phyloP scores from a whole-genome alignment of 2,329 filamentous ascomycete genomes.

The Paraphaeosphaeria sporulosa region DNA sequence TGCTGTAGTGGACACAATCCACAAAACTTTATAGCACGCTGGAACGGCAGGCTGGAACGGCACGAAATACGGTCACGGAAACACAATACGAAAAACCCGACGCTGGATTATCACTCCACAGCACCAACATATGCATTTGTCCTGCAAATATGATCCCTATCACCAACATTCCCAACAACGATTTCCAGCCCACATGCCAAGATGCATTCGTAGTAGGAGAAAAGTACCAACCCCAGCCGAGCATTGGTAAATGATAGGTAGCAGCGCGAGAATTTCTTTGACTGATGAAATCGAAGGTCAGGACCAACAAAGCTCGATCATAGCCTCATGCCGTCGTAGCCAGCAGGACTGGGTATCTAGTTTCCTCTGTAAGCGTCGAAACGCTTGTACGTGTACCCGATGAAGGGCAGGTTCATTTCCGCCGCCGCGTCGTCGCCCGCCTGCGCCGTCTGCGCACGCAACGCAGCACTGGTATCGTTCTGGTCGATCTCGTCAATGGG shows the following conservation, averaged over 20 bases:
- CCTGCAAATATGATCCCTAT: constrained; percentile 8
- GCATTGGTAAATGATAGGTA: constrained; percentile 7
- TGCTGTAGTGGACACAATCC: not conserved
- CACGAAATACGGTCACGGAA: not conserved
- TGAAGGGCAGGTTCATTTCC: constrained; percentile 95
- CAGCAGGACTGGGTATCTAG: constrained; percentile 29
- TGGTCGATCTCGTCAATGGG: constrained; percentile 98
- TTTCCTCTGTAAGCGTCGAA: constrained; percentile 72
- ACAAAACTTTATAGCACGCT: not conserved
- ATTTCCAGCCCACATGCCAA: not conserved
- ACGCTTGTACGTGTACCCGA: constrained; percentile 97
- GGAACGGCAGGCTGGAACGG: not conserved
- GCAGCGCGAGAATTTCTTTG: constrained; percentile 21
- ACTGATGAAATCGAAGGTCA: constrained; percentile 2
- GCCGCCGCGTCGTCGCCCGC: constrained; percentile 79
- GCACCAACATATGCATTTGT: constrained; percentile 12
- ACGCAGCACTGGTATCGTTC: constrained; percentile 86
- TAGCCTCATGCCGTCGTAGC: constrained; percentile 16
- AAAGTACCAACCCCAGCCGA: not conserved
- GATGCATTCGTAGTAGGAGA: constrained; percentile 4
- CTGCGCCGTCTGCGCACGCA: constrained; percentile 82
- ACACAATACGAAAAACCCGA: not conserved
- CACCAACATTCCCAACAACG: constrained; percentile 1
- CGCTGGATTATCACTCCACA: not conserved
- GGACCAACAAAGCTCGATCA: constrained; percentile 7